Percentiles rank a stretch among this genome's conserved stretches.
Evolutionary conservation across 495 filamentous ascomycete species (phyloP).

Genomic region (Staphylotrichum tortipilum): DNA sequence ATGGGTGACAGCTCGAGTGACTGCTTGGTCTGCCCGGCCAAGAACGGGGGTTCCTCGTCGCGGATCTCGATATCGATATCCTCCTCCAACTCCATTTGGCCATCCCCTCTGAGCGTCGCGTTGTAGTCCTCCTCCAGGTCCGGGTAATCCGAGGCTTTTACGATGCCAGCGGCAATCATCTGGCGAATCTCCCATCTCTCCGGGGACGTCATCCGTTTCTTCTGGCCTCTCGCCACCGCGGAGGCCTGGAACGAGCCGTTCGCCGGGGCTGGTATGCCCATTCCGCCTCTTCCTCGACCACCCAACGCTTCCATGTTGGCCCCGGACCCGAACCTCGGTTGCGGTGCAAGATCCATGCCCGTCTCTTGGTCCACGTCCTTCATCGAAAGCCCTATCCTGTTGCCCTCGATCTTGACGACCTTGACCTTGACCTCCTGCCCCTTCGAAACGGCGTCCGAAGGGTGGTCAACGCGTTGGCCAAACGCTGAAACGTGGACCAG

Average conservation of each 20-base stretch:
- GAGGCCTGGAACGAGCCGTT: conserved; percentile 32
- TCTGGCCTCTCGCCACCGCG: conserved; percentile 39
- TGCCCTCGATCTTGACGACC: conserved; percentile 75
- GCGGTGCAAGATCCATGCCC: conserved; percentile 74
- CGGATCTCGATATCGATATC: conserved; percentile 94
- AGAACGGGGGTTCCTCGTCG: conserved; percentile 93
- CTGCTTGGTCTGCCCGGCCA: conserved; percentile 93
- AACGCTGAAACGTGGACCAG: conserved; percentile 96
- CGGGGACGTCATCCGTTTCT: conserved; percentile 90
- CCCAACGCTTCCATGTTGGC: conserved; percentile 82
- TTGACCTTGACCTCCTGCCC: conserved; percentile 90
- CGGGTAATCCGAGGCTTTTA: conserved; percentile 84
- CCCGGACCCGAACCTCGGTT: conserved; percentile 75
- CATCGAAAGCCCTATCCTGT: conserved; percentile 82
- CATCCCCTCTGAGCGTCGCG: conserved; percentile 74
- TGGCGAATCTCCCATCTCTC: conserved; percentile 97
- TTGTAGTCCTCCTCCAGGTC: conserved; percentile 94
- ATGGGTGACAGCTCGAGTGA: conserved; percentile 91
- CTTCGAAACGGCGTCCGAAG: conserved; percentile 72
- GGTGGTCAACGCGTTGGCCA: conserved; percentile 82
- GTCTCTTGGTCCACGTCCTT: conserved; percentile 93
- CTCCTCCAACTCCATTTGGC: conserved; percentile 88
- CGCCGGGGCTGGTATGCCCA: background rate
- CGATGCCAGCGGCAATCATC: conserved; percentile 87
- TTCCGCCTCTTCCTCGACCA: conserved; percentile 52